Evolutionary conservation across 2,329 filamentous ascomycete genomes (phyloP).

Genomic region (Cyphellophora attinorum): DNA sequence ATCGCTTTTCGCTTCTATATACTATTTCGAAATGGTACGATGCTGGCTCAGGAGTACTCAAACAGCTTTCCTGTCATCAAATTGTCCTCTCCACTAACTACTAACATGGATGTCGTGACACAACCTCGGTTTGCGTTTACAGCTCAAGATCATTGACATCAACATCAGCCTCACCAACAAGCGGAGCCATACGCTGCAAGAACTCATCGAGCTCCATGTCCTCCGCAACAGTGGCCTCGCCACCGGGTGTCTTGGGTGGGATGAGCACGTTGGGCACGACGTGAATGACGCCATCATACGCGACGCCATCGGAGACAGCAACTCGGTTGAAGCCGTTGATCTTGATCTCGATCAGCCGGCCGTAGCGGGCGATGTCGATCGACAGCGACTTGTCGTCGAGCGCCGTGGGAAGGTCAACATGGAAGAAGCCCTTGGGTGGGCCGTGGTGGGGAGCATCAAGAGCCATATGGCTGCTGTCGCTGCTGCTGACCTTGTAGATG

Average conservation of each 20-base stretch:
- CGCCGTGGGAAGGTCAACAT: slow-evolving; percentile 59
- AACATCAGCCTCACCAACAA: slow-evolving; percentile 23
- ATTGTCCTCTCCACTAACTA: not conserved
- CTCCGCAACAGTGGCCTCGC: slow-evolving; percentile 23
- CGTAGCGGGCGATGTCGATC: slow-evolving; percentile 61
- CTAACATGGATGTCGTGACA: not conserved
- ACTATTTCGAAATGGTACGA: no score
- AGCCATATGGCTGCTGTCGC: slow-evolving; percentile 15
- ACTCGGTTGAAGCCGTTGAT: slow-evolving; percentile 66
- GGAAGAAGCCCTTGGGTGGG: slow-evolving; percentile 40
- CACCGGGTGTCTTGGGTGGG: slow-evolving; percentile 54
- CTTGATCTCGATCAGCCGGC: slow-evolving; percentile 60
- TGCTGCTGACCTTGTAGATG: slow-evolving; percentile 49
- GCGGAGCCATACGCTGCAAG: slow-evolving; percentile 44
- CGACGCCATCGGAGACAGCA: slow-evolving; percentile 58
- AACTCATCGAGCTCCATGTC: slow-evolving; percentile 50
- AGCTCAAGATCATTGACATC: slow-evolving; percentile 4
- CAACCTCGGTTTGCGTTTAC: slow-evolving; percentile 1
- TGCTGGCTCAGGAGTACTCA: no score
- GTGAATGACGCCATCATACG: slow-evolving; percentile 74
- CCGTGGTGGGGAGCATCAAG: slow-evolving; percentile 15
- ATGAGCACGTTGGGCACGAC: slow-evolving; percentile 64
- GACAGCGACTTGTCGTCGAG: slow-evolving; percentile 56
- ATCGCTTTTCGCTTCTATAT: no score
- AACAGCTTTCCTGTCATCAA: not conserved